Evolutionary conservation across 73 alveolate genomes (phyloP).

Genomic region (Uronychia binucleata): DNA sequence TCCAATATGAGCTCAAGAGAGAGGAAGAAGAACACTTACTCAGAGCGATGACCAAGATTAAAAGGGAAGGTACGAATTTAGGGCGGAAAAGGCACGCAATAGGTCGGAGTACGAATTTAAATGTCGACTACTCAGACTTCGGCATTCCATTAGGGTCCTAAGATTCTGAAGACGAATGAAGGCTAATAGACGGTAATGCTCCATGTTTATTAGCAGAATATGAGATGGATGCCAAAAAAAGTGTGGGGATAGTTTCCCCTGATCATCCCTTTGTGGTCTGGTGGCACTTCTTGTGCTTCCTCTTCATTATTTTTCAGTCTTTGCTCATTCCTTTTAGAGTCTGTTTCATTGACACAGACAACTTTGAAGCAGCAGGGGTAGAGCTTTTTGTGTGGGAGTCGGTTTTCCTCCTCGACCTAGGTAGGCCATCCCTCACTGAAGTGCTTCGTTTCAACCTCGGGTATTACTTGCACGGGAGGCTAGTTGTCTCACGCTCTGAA

Average conservation of each 20-base stretch:
- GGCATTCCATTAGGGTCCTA: too few relatives aligned
- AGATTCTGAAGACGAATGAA: not conserved
- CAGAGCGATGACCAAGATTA: not conserved
- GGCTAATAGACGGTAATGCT: not conserved
- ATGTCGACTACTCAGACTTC: not conserved
- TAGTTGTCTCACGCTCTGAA: constrained; percentile 53
- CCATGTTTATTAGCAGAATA: not conserved
- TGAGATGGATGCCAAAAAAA: not conserved
- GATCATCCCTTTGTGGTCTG: constrained; percentile 33
- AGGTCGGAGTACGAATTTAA: not conserved
- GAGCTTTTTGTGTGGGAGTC: constrained; percentile 40
- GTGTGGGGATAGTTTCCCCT: constrained; percentile 30
- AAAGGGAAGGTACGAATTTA: not conserved
- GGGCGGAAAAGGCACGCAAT: not conserved
- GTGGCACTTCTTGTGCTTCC: constrained; percentile 58
- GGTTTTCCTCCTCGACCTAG: constrained; percentile 48
- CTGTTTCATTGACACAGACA: constrained; percentile 42
- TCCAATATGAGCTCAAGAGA: too few relatives aligned
- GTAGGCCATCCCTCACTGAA: not conserved
- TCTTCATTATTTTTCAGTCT: constrained; percentile 59
- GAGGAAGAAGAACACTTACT: too few relatives aligned
- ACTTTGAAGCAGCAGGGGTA: constrained; percentile 7
- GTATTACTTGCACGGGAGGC: constrained; percentile 57
- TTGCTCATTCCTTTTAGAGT: constrained; percentile 59
- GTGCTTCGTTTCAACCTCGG: constrained; percentile 62